These are phyloP conservation scores for Ustulina deusta DNA, from an alignment of 2,329 filamentous ascomycete genomes.

Conservation along the genomic window DNA sequence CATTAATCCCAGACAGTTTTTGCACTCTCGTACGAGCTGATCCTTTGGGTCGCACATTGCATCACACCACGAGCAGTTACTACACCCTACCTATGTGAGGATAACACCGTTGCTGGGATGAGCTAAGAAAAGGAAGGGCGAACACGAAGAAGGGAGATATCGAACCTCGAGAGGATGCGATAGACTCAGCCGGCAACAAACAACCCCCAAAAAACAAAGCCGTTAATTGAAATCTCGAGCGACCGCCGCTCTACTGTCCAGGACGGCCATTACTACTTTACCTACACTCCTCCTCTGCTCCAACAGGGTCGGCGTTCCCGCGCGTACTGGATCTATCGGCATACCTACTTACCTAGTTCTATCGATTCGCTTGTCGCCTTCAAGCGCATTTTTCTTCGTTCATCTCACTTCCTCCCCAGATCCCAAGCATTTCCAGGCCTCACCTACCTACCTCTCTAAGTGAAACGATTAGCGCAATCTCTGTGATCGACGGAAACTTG, in stretches of 20 bases:
- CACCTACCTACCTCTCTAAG: neutral
- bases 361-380: slow-evolving; percentile 9
- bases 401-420: slow-evolving; percentile 11
- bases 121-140: slow-evolving; percentile 6
- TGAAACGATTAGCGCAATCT: neutral
- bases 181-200: slow-evolving; percentile 17
- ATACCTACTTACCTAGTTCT: neutral
- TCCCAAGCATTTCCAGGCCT: slow-evolving; percentile 5
- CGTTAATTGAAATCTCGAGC: slow-evolving; percentile 17
- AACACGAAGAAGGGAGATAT: neutral
- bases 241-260: slow-evolving; percentile 2
- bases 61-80: slow-evolving; percentile 30
- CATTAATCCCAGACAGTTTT: slow-evolving; percentile 35
- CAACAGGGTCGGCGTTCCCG: slow-evolving; percentile 3
- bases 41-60: slow-evolving; percentile 32
- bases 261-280: neutral
- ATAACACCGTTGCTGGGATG: slow-evolving; percentile 22
- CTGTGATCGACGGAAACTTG: neutral
- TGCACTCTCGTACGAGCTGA: slow-evolving; percentile 37
- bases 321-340: slow-evolving; percentile 19
- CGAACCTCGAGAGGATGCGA: slow-evolving; percentile 16
- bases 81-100: slow-evolving; percentile 15
- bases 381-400: slow-evolving; percentile 2
- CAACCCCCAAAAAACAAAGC: neutral
- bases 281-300: slow-evolving; percentile 9